Percentiles rank a stretch among this genome's conserved stretches.
Conservation (phyloP, 1,284 basidiomycete species). For the Boletellus dicymbophilus region DNA sequence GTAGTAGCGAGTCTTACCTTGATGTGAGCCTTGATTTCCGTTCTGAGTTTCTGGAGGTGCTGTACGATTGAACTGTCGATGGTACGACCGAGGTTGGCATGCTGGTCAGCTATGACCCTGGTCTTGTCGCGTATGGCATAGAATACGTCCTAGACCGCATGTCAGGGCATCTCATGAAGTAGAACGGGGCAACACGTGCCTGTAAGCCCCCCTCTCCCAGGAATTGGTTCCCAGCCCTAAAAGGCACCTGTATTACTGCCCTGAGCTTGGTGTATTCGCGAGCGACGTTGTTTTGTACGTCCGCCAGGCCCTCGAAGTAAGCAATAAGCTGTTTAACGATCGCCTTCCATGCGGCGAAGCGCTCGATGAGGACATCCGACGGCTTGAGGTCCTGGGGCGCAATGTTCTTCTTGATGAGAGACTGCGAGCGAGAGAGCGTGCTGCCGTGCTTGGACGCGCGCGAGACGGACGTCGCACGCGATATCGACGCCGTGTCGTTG, state of each 20-base stretch:
- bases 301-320: slow-evolving; percentile 89
- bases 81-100: slow-evolving; percentile 94
- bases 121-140: slow-evolving; percentile 96
- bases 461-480: slow-evolving; percentile 71
- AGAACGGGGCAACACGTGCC: slow-evolving; percentile 36
- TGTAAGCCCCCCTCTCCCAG: slow-evolving; percentile 90
- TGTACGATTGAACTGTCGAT: slow-evolving; percentile 98
- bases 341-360: slow-evolving; percentile 91
- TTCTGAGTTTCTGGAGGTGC: slow-evolving; percentile 91
- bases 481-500: slow-evolving; percentile 53
- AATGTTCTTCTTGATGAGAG: slow-evolving; percentile 89
- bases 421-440: slow-evolving; percentile 74
- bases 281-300: slow-evolving; percentile 95
- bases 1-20: slow-evolving; percentile 56
- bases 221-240: slow-evolving; percentile 94
- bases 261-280: slow-evolving; percentile 94
- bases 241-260: slow-evolving; percentile 98
- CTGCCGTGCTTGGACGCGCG: slow-evolving; percentile 64
- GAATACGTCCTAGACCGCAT: slow-evolving; percentile 77
- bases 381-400: slow-evolving; percentile 90
- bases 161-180: not conserved
- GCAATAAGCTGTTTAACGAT: slow-evolving; percentile 95
- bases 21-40: slow-evolving; percentile 97
- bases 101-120: slow-evolving; percentile 92
- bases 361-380: slow-evolving; percentile 96